Evolutionary conservation across 2,329 filamentous ascomycete species (phyloP), one percentile per base, ranked within the genome.

Genomic region (Aureobasidium sp.): DNA sequence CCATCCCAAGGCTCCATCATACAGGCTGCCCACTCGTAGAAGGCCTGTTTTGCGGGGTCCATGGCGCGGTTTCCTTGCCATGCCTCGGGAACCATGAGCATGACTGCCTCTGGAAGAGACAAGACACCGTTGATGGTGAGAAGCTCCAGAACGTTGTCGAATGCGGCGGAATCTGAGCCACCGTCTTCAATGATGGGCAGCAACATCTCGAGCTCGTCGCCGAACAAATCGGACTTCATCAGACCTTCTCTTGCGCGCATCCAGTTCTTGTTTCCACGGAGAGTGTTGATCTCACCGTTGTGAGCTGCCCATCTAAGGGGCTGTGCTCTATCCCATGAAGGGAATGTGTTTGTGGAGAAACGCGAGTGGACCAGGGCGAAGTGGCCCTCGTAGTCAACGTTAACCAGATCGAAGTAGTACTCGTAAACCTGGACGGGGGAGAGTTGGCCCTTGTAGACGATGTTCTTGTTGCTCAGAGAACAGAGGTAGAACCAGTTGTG

Each of bases 1-100:
- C 91, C 91, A 71, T 97, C 91, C 91, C 91, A 97, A 14, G 91
- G 90, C 75, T 97, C 91, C 91, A 97, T 97, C 77, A 95, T 87
- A 71, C 91, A 97, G 60, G 90, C 90, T 64, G 91, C 91, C 90
- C 91, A 97, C 70, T 97, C 90, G 73, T 97, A 97, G 73, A 96
- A 97, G 48, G 91, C 91, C 55, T 90, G 88, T 75, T 97, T 97
- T 65, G 88, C 87, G 54, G 90, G 88, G 64, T 96, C 90, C 86
- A 97, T 95, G 56, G 83, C 77, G 32, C 83, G 76, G 70, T 96
- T 96, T 57, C 90, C 91, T 72, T 97, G 90, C 91, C 91, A 97
- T 56, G 91, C 91, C 73, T 97, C 91, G 19, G 91, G 91, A 45
- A 97, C 88, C 90, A 97, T 95, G 63, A 97, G 80, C 91, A 97